Conservation (phyloP, 2,329 filamentous ascomycete species). For the Acrodontium crateriforme region DNA sequence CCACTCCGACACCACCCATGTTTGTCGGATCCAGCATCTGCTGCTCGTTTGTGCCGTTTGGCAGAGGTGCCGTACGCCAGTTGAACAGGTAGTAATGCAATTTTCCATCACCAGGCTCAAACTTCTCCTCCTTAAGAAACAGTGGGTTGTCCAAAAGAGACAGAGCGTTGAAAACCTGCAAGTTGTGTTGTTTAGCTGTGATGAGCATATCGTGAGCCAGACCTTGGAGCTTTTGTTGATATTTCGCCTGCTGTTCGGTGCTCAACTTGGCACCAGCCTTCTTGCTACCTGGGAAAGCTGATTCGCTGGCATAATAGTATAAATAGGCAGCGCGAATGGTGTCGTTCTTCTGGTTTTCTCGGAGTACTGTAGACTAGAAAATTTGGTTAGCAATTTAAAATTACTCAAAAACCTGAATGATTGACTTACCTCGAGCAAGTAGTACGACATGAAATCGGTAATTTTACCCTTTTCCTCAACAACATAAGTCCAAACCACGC, state of each 20-base stretch:
- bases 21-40: constrained; percentile 65
- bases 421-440: constrained; percentile 54
- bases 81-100: constrained; percentile 98
- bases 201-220: constrained; percentile 78
- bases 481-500: constrained; percentile 88
- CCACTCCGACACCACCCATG: constrained; percentile 78
- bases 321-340: constrained; percentile 83
- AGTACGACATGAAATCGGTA: constrained; percentile 96
- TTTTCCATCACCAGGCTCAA: constrained; percentile 85
- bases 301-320: constrained; percentile 89
- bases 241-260: constrained; percentile 26
- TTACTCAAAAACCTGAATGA: background rate
- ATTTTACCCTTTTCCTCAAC: constrained; percentile 64
- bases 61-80: constrained; percentile 75
- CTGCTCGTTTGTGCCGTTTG: constrained; percentile 67
- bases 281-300: constrained; percentile 44
- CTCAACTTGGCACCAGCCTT: too few species aligned
- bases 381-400: background rate
- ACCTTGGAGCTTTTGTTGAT: constrained; percentile 67
- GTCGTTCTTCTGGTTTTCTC: constrained; percentile 55
- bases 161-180: constrained; percentile 94
- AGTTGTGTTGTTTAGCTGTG: constrained; percentile 66
- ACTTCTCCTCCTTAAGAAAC: constrained; percentile 88
- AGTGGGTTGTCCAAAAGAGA: constrained; percentile 87
- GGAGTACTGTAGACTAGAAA: constrained; percentile 65